Evolutionary conservation across 2,329 filamentous ascomycete species (phyloP).

Genomic region (Cucurbitaria berberidis): DNA sequence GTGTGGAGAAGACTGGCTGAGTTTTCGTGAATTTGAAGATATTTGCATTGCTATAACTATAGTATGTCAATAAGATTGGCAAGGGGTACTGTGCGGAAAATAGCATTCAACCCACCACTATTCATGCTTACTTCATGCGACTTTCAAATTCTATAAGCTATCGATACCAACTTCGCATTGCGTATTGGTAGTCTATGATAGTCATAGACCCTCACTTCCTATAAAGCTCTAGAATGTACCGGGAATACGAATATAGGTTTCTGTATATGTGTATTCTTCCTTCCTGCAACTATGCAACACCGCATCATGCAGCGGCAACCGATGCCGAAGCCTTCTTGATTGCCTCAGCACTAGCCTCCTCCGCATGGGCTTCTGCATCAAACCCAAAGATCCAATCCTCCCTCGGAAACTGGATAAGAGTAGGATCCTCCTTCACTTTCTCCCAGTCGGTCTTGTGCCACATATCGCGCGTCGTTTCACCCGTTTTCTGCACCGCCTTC

Average conservation of each 20-base stretch:
- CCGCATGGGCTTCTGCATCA: conserved; percentile 40
- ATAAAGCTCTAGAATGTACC: too few species aligned
- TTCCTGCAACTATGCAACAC: too few species aligned
- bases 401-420: conserved; percentile 37
- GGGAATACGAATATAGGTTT: background rate
- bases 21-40: background rate
- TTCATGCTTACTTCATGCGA: too few species aligned
- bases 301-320: background rate
- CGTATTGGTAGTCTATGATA: too few species aligned
- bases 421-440: conserved; percentile 40
- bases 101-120: too few species aligned
- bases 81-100: too few species aligned
- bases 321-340: conserved; percentile 26
- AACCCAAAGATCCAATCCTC: conserved; percentile 44
- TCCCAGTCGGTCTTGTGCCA: conserved; percentile 47
- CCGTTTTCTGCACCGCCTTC: conserved; percentile 44
- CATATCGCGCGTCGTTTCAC: conserved; percentile 43
- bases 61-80: background rate
- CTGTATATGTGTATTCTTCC: background rate
- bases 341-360: conserved; percentile 36
- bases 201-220: too few species aligned
- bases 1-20: conserved; percentile 7
- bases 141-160: too few species aligned
- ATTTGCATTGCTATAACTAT: too few species aligned
- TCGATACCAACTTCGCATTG: too few species aligned